A percentile compares a stretch with the other conserved stretches of the same genome.
phyloP scores from a whole-genome alignment of 768 basidiomycete species.

The Tubosaeta sp. region DNA sequence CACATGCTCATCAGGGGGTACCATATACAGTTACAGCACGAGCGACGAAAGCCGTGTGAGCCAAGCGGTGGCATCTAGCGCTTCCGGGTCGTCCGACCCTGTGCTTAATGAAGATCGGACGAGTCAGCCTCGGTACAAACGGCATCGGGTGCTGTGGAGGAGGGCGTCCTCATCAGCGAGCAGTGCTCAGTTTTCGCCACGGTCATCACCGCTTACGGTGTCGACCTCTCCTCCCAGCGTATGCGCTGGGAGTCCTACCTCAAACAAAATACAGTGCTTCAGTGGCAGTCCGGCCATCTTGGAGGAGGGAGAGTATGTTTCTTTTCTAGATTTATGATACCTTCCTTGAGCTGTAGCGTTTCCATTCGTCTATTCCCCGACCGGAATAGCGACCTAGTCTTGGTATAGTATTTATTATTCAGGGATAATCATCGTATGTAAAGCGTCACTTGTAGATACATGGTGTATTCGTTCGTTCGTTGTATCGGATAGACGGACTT shows the following conservation, averaged over 20 bases:
- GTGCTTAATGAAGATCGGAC: not conserved
- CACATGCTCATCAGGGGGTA: constrained; percentile 10
- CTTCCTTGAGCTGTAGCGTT: not conserved
- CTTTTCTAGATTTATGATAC: constrained; percentile 21
- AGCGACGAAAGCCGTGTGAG: not conserved
- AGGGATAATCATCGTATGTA: not conserved
- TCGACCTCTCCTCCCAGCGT: not conserved
- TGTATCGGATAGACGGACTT: not conserved
- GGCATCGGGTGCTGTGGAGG: constrained; percentile 3
- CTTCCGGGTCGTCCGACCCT: constrained; percentile 1
- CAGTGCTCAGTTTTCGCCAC: not conserved
- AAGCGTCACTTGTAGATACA: not conserved
- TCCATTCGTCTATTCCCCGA: not conserved
- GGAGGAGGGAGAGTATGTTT: constrained; percentile 21
- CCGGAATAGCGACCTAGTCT: not conserved
- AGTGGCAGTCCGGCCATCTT: constrained; percentile 1
- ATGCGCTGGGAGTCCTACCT: not conserved
- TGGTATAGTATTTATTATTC: not conserved
- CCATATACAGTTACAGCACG: not conserved
- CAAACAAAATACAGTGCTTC: not conserved
- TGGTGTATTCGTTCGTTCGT: not conserved
- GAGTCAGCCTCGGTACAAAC: not conserved
- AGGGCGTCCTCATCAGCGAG: not conserved
- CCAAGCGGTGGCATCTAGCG: not conserved
- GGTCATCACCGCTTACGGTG: not conserved